Percentiles rank a stretch among this genome's conserved stretches.
These are phyloP conservation scores for Eucommia ulmoides DNA, from an alignment of 257 asterid species.

Conservation along the genomic window DNA sequence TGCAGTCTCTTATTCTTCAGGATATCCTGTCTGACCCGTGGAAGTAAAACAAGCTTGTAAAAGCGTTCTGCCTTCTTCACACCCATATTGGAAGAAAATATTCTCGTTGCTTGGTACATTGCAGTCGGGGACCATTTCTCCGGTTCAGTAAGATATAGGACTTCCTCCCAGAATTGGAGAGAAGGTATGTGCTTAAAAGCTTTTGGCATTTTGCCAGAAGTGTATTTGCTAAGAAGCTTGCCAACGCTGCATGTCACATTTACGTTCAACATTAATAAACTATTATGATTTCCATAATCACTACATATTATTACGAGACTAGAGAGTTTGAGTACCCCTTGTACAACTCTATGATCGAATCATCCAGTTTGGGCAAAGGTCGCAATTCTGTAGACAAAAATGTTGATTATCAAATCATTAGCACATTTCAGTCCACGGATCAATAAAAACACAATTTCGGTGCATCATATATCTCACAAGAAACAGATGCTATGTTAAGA, in stretches of 20 bases:
- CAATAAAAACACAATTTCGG: no score
- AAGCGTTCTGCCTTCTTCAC: conserved; percentile 75
- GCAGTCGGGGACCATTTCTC: conserved; percentile 93
- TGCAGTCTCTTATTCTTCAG: conserved; percentile 74
- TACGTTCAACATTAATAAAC: conserved; percentile 1
- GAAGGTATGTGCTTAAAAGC: conserved; percentile 85
- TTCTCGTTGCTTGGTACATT: conserved; percentile 86
- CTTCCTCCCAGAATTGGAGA: conserved; percentile 73
- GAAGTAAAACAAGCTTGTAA: conserved; percentile 77
- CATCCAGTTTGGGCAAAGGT: conserved; percentile 60
- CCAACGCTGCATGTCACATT: conserved; percentile 50
- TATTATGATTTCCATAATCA: not conserved
- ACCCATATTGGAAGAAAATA: conserved; percentile 83
- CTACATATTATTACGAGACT: no score
- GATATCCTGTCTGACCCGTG: conserved; percentile 89
- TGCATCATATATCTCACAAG: no score
- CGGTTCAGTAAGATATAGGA: conserved; percentile 73
- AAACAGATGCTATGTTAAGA: no score
- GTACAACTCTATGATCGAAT: conserved; percentile 64
- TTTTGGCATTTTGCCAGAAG: conserved; percentile 80
- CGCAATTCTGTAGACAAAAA: conserved; percentile 39
- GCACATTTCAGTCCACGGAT: not conserved
- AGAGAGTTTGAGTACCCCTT: conserved; percentile 48
- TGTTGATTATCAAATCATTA: not conserved
- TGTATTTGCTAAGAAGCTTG: conserved; percentile 66